phyloP scores from a whole-genome alignment of 352 stramenopile genomes.

The Phytophthora idaei region DNA sequence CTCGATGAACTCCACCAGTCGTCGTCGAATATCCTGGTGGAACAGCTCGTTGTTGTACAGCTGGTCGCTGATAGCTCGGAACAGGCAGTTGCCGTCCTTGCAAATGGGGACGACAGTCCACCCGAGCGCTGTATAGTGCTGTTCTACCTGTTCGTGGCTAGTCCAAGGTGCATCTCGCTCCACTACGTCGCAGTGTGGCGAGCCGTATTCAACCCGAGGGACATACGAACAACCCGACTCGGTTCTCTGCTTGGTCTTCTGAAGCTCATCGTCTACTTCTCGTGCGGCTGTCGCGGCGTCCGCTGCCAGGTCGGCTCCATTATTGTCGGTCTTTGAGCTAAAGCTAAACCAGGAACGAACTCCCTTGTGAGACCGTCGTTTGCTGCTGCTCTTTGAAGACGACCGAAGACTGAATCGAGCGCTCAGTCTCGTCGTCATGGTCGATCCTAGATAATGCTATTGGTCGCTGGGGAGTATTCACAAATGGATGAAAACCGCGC shows the following conservation, averaged over 20 bases:
- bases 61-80: conserved; percentile 63
- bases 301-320: conserved; percentile 3
- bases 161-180: conserved; percentile 39
- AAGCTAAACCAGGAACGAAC: conserved; percentile 38
- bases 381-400: conserved; percentile 23
- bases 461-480: conserved; percentile 12
- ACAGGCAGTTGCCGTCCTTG: conserved; percentile 62
- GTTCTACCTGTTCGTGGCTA: conserved; percentile 44
- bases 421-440: conserved; percentile 4
- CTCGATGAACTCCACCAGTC: conserved; percentile 53
- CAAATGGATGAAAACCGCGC: conserved; percentile 18
- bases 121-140: conserved; percentile 41
- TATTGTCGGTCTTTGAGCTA: conserved; percentile 3
- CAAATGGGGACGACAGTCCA: conserved; percentile 39
- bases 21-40: conserved; percentile 46
- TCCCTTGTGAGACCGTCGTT: conserved; percentile 15
- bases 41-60: conserved; percentile 54
- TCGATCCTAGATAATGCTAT: neutral
- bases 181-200: conserved; percentile 5
- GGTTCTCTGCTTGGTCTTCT: conserved; percentile 16
- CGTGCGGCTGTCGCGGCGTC: conserved; percentile 20
- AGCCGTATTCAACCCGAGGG: conserved; percentile 23
- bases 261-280: conserved; percentile 15
- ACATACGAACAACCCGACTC: conserved; percentile 12
- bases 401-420: conserved; percentile 28